phyloP scores from a whole-genome alignment of 139 green algal genomes.

The Pleodorina starrii region DNA sequence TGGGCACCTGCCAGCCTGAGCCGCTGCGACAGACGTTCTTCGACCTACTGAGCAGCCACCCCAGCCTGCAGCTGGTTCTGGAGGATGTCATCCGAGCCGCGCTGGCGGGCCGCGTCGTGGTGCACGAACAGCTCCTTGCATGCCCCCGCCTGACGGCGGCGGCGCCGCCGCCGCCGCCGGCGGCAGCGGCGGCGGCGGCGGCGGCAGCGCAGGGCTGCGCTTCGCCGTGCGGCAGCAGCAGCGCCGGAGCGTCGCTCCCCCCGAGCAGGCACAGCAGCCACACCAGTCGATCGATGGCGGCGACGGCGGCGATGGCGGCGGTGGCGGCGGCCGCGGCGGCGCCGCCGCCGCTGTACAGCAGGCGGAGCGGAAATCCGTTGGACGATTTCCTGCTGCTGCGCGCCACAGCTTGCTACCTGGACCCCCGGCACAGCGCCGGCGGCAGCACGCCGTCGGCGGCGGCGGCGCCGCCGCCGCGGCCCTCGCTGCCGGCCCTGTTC shows the following conservation, averaged over 20 bases:
- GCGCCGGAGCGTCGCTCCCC: background rate
- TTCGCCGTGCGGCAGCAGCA: background rate
- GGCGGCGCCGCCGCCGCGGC: background rate
- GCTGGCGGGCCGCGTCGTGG: background rate
- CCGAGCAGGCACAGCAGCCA: background rate
- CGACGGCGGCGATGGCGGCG: too few relatives aligned
- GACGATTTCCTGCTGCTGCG: constrained; percentile 30
- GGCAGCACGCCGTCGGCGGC: background rate
- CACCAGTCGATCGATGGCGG: background rate
- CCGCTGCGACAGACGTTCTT: background rate
- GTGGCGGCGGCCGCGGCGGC: too few relatives aligned
- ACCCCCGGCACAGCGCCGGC: background rate
- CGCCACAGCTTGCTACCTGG: constrained; percentile 8
- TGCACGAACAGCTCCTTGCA: constrained; percentile 18
- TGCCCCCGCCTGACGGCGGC: background rate
- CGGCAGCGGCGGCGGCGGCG: background rate
- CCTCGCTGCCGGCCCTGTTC: constrained; percentile 22
- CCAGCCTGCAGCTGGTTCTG: constrained; percentile 38
- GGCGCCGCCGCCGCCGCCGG: background rate
- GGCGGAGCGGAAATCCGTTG: background rate
- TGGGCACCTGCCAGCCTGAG: background rate
- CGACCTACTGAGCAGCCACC: background rate
- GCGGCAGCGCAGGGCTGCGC: too few relatives aligned
- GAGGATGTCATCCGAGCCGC: constrained; percentile 24
- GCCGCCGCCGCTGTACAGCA: too few relatives aligned